A percentile compares a stretch with the other conserved stretches of the same genome.
phyloP scores from a whole-genome alignment of 2,329 filamentous ascomycete genomes.

The Alternaria panax region DNA sequence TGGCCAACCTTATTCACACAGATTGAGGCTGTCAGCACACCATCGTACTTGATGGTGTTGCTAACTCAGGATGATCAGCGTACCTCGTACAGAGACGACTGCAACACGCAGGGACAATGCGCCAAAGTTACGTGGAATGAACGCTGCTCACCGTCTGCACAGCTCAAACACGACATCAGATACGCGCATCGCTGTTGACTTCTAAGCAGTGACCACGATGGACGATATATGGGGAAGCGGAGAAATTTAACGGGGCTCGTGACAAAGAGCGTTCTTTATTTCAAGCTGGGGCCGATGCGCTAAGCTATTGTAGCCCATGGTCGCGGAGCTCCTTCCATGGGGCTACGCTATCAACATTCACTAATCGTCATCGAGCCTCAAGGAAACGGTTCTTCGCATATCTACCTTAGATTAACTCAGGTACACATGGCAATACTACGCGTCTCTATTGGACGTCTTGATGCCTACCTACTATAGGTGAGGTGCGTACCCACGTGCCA shows the following conservation, averaged over 20 bases:
- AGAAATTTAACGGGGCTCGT: neutral
- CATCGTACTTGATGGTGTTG: neutral
- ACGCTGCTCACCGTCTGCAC: neutral
- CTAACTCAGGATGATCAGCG: neutral
- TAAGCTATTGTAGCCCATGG: neutral
- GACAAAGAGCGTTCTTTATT: neutral
- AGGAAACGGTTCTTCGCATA: neutral
- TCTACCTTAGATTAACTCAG: neutral
- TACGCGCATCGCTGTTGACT: neutral
- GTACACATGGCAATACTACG: neutral
- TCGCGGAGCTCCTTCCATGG: neutral
- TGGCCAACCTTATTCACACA: slow-evolving; percentile 35
- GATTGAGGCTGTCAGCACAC: slow-evolving; percentile 6
- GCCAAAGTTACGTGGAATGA: neutral
- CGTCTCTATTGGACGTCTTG: neutral
- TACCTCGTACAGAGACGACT: neutral
- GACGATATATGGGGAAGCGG: neutral
- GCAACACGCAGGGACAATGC: neutral
- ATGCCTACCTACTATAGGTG: neutral
- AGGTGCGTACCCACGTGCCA: neutral
- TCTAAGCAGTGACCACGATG: neutral
- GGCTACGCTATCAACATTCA: neutral
- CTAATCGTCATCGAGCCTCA: neutral
- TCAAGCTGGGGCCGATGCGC: neutral
- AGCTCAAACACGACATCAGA: too few species aligned